Evolutionary conservation across 768 basidiomycete species (phyloP), one percentile per base, ranked within the genome.

Genomic region (Lactarius evosmus): DNA sequence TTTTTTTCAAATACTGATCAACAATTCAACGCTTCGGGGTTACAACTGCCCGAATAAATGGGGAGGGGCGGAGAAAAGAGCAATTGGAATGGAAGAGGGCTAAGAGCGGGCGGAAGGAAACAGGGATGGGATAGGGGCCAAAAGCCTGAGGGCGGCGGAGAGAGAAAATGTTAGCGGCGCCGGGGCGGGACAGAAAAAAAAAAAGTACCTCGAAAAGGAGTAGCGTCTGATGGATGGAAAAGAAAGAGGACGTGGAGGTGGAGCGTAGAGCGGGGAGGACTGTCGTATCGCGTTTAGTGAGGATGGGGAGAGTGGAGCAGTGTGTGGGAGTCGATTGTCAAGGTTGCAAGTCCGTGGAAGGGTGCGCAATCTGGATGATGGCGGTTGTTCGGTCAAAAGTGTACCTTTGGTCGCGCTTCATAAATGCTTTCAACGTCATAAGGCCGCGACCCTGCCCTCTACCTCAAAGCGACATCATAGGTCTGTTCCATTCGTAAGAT

Each of bases 391-490:
- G 12, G 33, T 25, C 36, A 9, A 63, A 56, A n/a, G 29, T 17
- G 63, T 59, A 34, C 33, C 53, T 38, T 55, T 55, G 33, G 25
- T 16, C 52, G 52, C 56, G 51, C 38, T 60, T 65, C 54, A 65
- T 65, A 65, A 65, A 65, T 54, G 54, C 8, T 33, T 22, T 30
- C 12, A 52, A 57, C 63, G 63, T 65, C 63, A 65, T 65, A 56
- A 56, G 62, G 59, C n/a, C 59, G 59, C 33, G 63, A 36, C 63
- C 44, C 59, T 56, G 54, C 59, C 63, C 63, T 65, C n/a, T 61
- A 49, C 63, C 63, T 65, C 59, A 52, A 64, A 60, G 50, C 63
- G 63, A 65, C 59, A 60, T 65, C 58, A 60, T 65, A 54, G 44
- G 2, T n/a, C 29, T 19, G 40, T 30, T 11, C 30, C 12, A 63